phyloP scores from a whole-genome alignment of 2,329 filamentous ascomycete species.

The Cercospora sesami region DNA sequence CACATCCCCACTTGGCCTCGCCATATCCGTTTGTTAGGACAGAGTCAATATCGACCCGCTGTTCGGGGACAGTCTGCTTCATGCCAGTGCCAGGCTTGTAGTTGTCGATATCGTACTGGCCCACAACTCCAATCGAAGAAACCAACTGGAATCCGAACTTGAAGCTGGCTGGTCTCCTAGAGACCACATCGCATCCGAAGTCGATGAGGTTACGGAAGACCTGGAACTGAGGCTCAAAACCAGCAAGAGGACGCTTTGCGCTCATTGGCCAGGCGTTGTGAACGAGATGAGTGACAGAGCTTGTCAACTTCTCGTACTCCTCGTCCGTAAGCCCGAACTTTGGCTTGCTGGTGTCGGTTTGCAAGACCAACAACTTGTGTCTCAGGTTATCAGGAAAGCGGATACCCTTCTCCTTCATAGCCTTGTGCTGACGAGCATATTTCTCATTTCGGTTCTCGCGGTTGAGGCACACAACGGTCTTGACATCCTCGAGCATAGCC shows the following conservation, averaged over 20 bases:
- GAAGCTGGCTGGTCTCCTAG: constrained; percentile 30
- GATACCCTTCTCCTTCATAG: constrained; percentile 30
- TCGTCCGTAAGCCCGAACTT: constrained; percentile 50
- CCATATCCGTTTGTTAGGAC: constrained; percentile 52
- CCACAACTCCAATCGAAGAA: constrained; percentile 47
- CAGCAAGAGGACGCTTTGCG: constrained; percentile 52
- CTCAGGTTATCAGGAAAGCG: constrained; percentile 25
- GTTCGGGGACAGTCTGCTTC: constrained; percentile 46
- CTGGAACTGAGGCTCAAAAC: constrained; percentile 54
- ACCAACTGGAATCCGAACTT: constrained; percentile 42
- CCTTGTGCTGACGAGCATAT: constrained; percentile 39
- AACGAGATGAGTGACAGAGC: constrained; percentile 51
- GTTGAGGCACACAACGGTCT: constrained; percentile 51
- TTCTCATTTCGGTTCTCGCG: constrained; percentile 38
- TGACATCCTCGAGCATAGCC: constrained; percentile 35
- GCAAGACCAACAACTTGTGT: constrained; percentile 49
- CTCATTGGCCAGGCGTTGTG: constrained; percentile 60
- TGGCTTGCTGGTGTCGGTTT: constrained; percentile 51
- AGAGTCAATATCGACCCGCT: constrained; percentile 42
- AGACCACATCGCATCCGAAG: constrained; percentile 42
- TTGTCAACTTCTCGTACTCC: constrained; percentile 44
- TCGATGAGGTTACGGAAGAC: constrained; percentile 54
- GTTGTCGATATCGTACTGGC: constrained; percentile 34
- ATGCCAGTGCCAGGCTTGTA: constrained; percentile 18
- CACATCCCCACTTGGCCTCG: constrained; percentile 56